Evolutionary conservation across 1,139 yeast species (phyloP), one percentile per base, ranked within the genome.

Genomic region (Lodderomyces jiufengensis): DNA sequence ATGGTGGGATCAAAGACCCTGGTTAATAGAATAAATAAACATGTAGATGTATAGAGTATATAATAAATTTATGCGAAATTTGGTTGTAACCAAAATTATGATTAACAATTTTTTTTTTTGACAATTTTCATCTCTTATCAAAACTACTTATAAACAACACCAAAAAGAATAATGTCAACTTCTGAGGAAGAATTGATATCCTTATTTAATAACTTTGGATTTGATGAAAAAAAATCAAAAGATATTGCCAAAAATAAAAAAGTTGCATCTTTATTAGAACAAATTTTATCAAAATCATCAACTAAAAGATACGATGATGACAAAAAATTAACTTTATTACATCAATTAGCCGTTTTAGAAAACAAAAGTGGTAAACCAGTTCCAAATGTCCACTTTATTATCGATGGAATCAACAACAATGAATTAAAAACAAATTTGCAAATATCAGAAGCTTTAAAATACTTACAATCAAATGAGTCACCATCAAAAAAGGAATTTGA

Each of bases 171-270:
- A 15, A 35, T 33, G 36, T 23, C 37, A 28, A 28, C 27, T 8
- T 34, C 41, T 24, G 41, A 38, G 11, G 66, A 60, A 36, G 71
- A 66, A 37, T 50, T 68, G 32, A 51, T 56, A n/a, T 43, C 48
- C 24, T 66, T 70, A 35, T 82, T 87, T 49, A 62, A 70, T 44
- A 61, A 66, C 34, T 66, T 84, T 41, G 95, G 95, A 12, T 76
- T 86, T 47, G 77, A 73, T 47, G 94, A 83, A 18, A 72, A 79
- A 48, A 81, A 82, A 55, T 62, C 81, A 37, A 72, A 74, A 33
- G 97, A 92, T 55, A 80, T 87, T 39, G 59, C 78, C 41, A 90
- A 86, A 59, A 92, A 92, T 66, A 80, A 82, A 56, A 88, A 88
- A 57, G 95, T 88, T 25, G 76, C 94, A 13, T 65, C 66, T 24